A percentile compares a stretch with the other conserved stretches of the same genome.
These are phyloP conservation scores for Talaromyces sp. DNA, from an alignment of 2,329 filamentous ascomycete species.

Conservation along the genomic window DNA sequence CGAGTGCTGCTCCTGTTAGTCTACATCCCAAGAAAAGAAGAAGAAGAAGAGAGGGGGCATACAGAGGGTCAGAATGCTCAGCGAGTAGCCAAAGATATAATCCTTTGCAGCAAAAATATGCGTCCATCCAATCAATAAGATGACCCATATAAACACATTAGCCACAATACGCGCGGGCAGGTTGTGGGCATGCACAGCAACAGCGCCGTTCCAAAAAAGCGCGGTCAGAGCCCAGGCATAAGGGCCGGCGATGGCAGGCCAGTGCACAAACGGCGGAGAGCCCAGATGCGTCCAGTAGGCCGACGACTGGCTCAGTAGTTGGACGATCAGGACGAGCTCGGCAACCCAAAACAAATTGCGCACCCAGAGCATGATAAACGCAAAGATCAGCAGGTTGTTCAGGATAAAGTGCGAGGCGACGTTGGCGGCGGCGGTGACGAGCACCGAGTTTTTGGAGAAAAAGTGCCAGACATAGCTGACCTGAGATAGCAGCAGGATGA, in stretches of 20 bases:
- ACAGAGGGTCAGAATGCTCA: slow-evolving; percentile 69
- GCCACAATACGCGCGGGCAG: slow-evolving; percentile 72
- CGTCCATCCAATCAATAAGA: slow-evolving; percentile 69
- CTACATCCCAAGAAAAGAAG: not conserved
- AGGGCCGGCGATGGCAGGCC: slow-evolving; percentile 69
- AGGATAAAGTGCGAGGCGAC: slow-evolving; percentile 80
- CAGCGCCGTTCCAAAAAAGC: slow-evolving; percentile 83
- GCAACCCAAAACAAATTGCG: slow-evolving; percentile 69
- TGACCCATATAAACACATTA: slow-evolving; percentile 83
- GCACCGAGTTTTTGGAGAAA: slow-evolving; percentile 61
- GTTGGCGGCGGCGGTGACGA: slow-evolving; percentile 65
- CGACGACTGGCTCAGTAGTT: slow-evolving; percentile 73
- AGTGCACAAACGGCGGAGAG: slow-evolving; percentile 69
- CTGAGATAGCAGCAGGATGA: slow-evolving; percentile 70
- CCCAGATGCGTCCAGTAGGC: slow-evolving; percentile 76
- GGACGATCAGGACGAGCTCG: slow-evolving; percentile 69
- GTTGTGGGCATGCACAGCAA: slow-evolving; percentile 65
- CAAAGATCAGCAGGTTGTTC: slow-evolving; percentile 77
- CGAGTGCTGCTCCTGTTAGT: slow-evolving; percentile 47
- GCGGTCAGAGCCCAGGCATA: slow-evolving; percentile 82
- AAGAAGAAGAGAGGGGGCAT: slow-evolving; percentile 30
- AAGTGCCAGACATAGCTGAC: slow-evolving; percentile 70
- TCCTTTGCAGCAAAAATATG: slow-evolving; percentile 72
- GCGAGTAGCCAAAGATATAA: slow-evolving; percentile 70
- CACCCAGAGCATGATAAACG: slow-evolving; percentile 79